These are phyloP conservation scores for Periconia macrospinosa DNA, from an alignment of 2,329 filamentous ascomycete species.

Conservation along the genomic window DNA sequence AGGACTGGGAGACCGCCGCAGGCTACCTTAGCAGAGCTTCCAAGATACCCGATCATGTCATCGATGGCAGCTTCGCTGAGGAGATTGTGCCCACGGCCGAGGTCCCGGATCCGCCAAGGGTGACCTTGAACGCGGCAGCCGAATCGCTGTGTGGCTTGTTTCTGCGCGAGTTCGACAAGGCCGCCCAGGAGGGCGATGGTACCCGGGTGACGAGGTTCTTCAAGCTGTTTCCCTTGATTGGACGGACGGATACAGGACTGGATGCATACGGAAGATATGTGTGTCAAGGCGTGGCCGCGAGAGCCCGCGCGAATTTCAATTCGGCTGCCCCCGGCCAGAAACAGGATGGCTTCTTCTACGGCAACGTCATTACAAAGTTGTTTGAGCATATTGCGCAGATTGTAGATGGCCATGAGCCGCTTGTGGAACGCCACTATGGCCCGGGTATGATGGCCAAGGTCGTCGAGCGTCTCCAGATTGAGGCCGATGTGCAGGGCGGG, in stretches of 20 bases:
- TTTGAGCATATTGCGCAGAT: constrained; percentile 99
- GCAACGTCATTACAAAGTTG: constrained; percentile 82
- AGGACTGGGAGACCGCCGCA: constrained; percentile 98
- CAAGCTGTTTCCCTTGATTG: constrained; percentile 95
- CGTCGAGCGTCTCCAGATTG: constrained; percentile 87
- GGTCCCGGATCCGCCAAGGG: constrained; percentile 85
- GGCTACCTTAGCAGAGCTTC: constrained; percentile 83
- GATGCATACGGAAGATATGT: constrained; percentile 97
- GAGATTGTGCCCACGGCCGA: constrained; percentile 94
- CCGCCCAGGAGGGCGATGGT: constrained; percentile 82
- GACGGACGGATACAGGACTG: constrained; percentile 81
- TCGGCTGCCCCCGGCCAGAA: constrained; percentile 63
- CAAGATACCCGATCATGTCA: constrained; percentile 77
- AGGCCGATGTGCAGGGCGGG: constrained; percentile 94
- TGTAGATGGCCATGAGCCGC: constrained; percentile 83
- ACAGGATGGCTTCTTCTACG: constrained; percentile 87
- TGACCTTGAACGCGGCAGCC: constrained; percentile 83
- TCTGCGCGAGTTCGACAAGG: constrained; percentile 91
- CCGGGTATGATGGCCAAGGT: constrained; percentile 91
- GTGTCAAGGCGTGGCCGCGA: constrained; percentile 86
- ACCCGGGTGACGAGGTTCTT: constrained; percentile 93
- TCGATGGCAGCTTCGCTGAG: constrained; percentile 83
- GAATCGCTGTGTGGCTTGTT: constrained; percentile 91
- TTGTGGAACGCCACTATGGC: constrained; percentile 95
- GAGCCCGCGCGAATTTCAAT: constrained; percentile 79